These are phyloP conservation scores for Calonectria henricotiae DNA, from an alignment of 2,329 filamentous ascomycete species.

Conservation along the genomic window DNA sequence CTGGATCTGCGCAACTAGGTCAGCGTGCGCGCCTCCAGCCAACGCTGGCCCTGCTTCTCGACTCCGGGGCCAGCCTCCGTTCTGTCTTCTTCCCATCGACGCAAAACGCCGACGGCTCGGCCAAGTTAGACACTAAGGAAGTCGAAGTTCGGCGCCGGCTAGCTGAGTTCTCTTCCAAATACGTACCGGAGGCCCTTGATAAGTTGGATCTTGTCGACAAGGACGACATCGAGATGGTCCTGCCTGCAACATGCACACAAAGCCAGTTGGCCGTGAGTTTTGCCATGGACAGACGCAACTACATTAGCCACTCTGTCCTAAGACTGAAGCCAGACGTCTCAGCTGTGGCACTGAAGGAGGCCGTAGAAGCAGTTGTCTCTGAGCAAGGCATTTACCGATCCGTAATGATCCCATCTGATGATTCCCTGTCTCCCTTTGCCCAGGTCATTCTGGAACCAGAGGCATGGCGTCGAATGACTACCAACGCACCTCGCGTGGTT, in stretches of 20 bases:
- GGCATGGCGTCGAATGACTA: neutral
- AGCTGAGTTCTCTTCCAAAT: neutral
- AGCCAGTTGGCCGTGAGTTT: conserved; percentile 7
- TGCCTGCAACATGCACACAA: neutral
- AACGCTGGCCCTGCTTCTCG: neutral
- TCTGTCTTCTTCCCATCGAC: neutral
- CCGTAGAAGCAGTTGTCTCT: neutral
- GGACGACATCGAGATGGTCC: conserved; percentile 1
- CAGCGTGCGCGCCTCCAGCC: neutral
- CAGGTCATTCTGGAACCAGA: neutral
- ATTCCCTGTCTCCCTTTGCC: neutral
- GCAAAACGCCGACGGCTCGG: neutral
- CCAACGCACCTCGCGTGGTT: neutral
- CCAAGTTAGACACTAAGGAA: neutral
- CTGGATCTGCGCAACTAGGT: neutral
- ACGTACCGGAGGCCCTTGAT: neutral
- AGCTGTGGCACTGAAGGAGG: neutral
- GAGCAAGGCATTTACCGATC: conserved; percentile 1
- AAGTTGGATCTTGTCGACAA: neutral
- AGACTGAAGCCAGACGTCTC: neutral
- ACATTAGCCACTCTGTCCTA: conserved; percentile 7
- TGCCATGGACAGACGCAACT: conserved; percentile 1
- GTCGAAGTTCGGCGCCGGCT: neutral
- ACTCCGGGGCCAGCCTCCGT: neutral
- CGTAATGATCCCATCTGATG: neutral